A percentile compares a stretch with the other conserved stretches of the same genome.
Evolutionary conservation across 2,329 filamentous ascomycete genomes (phyloP).

Genomic region (Aureobasidium subglaciale): DNA sequence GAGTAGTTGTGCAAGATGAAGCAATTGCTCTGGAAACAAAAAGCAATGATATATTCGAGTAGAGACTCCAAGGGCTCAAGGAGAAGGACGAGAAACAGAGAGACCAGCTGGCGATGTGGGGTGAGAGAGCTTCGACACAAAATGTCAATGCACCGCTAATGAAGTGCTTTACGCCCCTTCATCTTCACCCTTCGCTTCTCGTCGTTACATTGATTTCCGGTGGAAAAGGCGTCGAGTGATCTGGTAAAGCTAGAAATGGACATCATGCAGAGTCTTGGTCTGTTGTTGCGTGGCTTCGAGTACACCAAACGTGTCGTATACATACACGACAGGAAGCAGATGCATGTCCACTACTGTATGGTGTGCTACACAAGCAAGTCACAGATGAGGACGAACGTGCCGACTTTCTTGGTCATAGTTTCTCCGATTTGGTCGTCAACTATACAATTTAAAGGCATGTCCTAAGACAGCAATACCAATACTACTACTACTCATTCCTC

Average conservation of each 20-base stretch:
- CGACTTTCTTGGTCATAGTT: neutral
- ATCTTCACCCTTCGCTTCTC: neutral
- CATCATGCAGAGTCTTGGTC: neutral
- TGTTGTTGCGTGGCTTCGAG: neutral
- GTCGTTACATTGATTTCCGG: neutral
- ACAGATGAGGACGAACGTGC: too few relatives aligned
- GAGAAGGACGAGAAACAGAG: slow-evolving; percentile 11
- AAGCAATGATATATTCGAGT: slow-evolving; percentile 1
- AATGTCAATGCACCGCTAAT: slow-evolving; percentile 13
- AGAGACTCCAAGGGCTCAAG: neutral
- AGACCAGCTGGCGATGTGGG: slow-evolving; percentile 12
- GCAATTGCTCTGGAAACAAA: neutral
- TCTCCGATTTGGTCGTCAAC: neutral
- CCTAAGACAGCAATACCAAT: neutral
- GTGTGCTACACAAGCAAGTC: neutral
- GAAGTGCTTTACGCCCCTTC: neutral
- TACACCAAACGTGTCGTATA: neutral
- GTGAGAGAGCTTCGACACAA: slow-evolving; percentile 6
- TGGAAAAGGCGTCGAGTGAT: neutral
- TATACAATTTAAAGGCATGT: slow-evolving; percentile 1
- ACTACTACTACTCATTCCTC: slow-evolving; percentile 4
- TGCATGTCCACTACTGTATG: neutral
- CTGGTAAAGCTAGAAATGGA: neutral
- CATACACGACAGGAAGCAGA: neutral
- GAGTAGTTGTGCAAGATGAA: neutral